Evolutionary conservation across 1,284 basidiomycete genomes (phyloP), one percentile per base, ranked within the genome.

Genomic region (Tremellales sp.): DNA sequence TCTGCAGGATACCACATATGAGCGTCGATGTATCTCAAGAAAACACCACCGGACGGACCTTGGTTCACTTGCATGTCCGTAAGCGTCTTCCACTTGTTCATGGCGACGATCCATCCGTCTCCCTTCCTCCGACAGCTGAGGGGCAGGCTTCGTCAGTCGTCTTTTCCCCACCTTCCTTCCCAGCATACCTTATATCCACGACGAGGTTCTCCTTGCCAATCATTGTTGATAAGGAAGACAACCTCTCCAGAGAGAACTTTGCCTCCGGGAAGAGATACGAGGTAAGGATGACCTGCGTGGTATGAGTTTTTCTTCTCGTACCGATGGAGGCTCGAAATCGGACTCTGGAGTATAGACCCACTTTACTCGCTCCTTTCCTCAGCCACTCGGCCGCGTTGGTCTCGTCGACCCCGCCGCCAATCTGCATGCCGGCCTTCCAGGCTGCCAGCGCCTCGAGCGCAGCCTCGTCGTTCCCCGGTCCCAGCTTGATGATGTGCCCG

Each of bases 61-160:
- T 84, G 75, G 50, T 79, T 86, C 16, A 99, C 87, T 63, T 87
- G 84, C 84, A 91, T 90, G 63, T 97, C 88, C 0, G 95, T 97
- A 45, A 97, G 80, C 48, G 87, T 86, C 70, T 97, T 93, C 95
- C 95, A 99, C 64, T 92, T 89, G 74, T 98, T 97, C 92, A 95
- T 97, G 1, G 95, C 93, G 6, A 99, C 87, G 29, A 92, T 78
- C 95, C 95, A 99, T 55, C 77, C 82, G 29, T 81, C 74, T 12
- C 77, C 85, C 62, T 81, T 76, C 58, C 81, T 80, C 18, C 94
- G 82, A 73, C 95, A 99, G 68, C 94, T 94, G 43, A 33, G 41
- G 12, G 29, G 26, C n/a, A 29, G 33, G 8, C n/a, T 45, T 13
- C 24, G 16, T 13, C 16, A 21, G 38, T 18, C 27, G 19, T 39